Base-by-base conservation (phyloP, 257 asterid species). In the Nicotiana noctiflora region DNA sequence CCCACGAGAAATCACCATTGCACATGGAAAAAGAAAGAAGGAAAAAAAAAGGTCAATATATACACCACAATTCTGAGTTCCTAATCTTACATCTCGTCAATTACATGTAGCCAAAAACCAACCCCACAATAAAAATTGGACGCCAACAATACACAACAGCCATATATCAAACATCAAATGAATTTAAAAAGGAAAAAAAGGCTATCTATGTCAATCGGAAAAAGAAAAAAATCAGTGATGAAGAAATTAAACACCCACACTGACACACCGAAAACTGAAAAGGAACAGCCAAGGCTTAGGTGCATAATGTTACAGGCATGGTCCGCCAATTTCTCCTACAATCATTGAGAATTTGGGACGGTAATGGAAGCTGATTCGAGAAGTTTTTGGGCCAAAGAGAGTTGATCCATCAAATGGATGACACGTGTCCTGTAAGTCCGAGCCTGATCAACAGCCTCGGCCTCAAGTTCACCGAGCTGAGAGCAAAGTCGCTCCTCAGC, bases 401-500 rank as follows among this genome's bases (percentile, higher is more conserved):
- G 92, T 76, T 89, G 96, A 14, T 87, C 86, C 90, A 84, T 83
- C 62, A 93, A 56, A 74, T 46, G 84, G 14, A 6, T 68, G 46
- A 90, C 77, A 2, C 75, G 88, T 15, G 87, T 84, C 62, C 89
- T 82, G 83, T 91, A 88, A 1, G 83, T 85, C 15, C 96, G 89
- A 10, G 91, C 96, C 84, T 90, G 91, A 19, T 81, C 90, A 7
- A 93, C 90, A 29, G 93, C 92, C 89, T 93, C 98, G 4, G 97
- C 98, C 84, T 93, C 98, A 4, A 92, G 87, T 85, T 93, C 97
- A 0, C 98, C 97, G 2, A 94, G 95, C 82, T 94, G 96, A 68
- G 86, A 86, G 84, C 97, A 91, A 9, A 94, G 93, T 10, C 91
- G 89, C 89, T 94, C 98, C 91, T 94, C 96, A 32, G 95, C 98